Percentiles rank a stretch among this genome's conserved stretches.
Evolutionary conservation across 1,284 basidiomycete species (phyloP).

Genomic region (Naganishia albida): DNA sequence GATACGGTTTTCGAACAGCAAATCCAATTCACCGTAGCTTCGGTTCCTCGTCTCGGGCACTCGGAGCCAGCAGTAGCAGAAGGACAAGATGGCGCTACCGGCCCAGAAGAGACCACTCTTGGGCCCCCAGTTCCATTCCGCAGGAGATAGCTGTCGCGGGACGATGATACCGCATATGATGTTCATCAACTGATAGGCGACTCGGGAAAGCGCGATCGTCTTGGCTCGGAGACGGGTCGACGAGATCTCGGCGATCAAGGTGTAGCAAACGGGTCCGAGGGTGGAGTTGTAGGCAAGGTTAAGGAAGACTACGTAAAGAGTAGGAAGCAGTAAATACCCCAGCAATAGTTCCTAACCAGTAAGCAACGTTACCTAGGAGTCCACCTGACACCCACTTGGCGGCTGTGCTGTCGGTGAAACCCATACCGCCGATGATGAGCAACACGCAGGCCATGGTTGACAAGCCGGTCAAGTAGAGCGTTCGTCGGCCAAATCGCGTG

Average conservation of each 20-base stretch:
- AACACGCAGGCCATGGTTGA: conserved; percentile 51
- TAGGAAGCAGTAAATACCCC: too few relatives aligned
- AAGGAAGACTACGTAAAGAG: too few relatives aligned
- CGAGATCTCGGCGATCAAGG: conserved; percentile 45
- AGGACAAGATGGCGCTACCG: conserved; percentile 21
- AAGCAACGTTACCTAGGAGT: too few relatives aligned
- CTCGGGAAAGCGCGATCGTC: conserved; percentile 56
- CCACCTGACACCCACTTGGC: conserved; percentile 44
- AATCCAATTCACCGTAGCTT: conserved; percentile 48
- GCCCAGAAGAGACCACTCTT: conserved; percentile 54
- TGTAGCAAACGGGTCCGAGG: conserved; percentile 39
- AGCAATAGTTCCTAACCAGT: too few relatives aligned
- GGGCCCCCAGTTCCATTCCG: conserved; percentile 54
- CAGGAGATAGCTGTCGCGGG: conserved; percentile 55
- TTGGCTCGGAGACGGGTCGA: conserved; percentile 54
- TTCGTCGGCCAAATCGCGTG: conserved; percentile 52
- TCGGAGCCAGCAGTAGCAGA: conserved; percentile 36
- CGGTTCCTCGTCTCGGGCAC: conserved; percentile 38
- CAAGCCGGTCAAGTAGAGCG: conserved; percentile 56
- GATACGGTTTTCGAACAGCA: conserved; percentile 48
- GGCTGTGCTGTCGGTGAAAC: conserved; percentile 41
- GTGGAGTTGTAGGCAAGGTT: conserved; percentile 39
- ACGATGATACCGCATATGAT: conserved; percentile 52
- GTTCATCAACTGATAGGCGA: conserved; percentile 54
- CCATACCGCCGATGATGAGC: conserved; percentile 54